These are phyloP conservation scores for Polygonum maritimum DNA, from an alignment of 148 eudicot species.

Conservation along the genomic window DNA sequence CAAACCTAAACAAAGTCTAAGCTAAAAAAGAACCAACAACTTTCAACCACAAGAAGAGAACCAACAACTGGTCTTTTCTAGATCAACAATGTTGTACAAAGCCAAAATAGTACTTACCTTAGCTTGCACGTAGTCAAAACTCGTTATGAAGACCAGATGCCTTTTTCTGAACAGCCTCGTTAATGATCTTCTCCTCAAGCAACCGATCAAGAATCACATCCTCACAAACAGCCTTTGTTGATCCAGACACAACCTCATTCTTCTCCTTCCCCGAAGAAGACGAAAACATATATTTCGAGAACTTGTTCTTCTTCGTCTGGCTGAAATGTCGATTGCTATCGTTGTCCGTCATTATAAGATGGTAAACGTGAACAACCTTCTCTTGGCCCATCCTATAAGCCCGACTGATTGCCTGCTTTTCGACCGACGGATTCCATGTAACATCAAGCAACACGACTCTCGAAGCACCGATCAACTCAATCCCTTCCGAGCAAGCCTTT, in stretches of 20 bases:
- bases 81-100: not conserved
- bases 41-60: too few relatives aligned
- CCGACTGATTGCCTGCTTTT: slow-evolving; percentile 74
- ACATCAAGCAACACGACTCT: slow-evolving; percentile 73
- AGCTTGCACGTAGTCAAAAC: not conserved
- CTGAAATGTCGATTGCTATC: slow-evolving; percentile 42
- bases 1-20: too few relatives aligned
- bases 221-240: slow-evolving; percentile 21
- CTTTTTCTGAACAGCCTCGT: not conserved
- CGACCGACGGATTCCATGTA: slow-evolving; percentile 77
- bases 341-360: slow-evolving; percentile 38
- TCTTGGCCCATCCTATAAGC: slow-evolving; percentile 75
- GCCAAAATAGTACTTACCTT: not conserved
- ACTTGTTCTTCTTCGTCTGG: slow-evolving; percentile 37
- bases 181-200: too few relatives aligned
- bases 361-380: slow-evolving; percentile 52
- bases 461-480: slow-evolving; percentile 70
- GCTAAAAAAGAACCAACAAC: too few relatives aligned
- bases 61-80: too few relatives aligned
- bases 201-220: slow-evolving; percentile 41
- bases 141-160: not conserved
- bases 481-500: slow-evolving; percentile 73
- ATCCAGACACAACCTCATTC: slow-evolving; percentile 9
- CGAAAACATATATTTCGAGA: slow-evolving; percentile 56
- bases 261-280: slow-evolving; percentile 14